phyloP scores from a whole-genome alignment of 768 basidiomycete genomes.

The Leccinum incarnatum region DNA sequence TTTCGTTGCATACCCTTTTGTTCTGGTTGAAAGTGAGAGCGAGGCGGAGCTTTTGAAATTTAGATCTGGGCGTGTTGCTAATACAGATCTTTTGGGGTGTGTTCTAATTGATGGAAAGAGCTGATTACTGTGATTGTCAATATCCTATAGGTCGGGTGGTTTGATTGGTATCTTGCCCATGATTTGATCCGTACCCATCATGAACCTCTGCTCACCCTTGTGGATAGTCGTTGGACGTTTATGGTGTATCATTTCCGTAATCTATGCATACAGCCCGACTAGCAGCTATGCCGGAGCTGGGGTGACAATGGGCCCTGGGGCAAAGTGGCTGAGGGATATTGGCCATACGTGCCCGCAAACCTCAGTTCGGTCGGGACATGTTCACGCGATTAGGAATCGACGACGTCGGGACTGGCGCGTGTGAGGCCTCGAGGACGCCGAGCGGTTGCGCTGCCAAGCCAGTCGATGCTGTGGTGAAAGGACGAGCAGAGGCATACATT shows the following conservation, averaged over 20 bases:
- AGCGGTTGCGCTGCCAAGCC: neutral
- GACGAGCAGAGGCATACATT: neutral
- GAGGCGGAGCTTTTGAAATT: neutral
- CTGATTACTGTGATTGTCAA: neutral
- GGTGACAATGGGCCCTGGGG: slow-evolving; percentile 14
- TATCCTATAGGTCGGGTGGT: neutral
- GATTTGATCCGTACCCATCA: neutral
- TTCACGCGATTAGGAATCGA: neutral
- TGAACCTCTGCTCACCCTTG: neutral
- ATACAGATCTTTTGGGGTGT: neutral
- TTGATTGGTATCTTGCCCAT: neutral
- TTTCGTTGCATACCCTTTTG: neutral
- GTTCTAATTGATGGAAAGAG: neutral
- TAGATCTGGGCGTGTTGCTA: neutral
- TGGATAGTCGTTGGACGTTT: neutral
- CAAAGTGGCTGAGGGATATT: slow-evolving; percentile 13
- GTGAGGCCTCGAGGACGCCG: neutral
- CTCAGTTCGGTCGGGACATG: neutral
- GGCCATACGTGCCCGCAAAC: slow-evolving; percentile 18
- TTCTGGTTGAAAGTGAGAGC: neutral
- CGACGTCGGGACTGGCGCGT: slow-evolving; percentile 1
- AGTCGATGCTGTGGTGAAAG: neutral
- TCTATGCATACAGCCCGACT: neutral
- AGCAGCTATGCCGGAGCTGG: neutral
- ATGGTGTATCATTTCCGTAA: neutral